Conservation (phyloP, 306 rosid genomes). For the Acacia confusa region DNA sequence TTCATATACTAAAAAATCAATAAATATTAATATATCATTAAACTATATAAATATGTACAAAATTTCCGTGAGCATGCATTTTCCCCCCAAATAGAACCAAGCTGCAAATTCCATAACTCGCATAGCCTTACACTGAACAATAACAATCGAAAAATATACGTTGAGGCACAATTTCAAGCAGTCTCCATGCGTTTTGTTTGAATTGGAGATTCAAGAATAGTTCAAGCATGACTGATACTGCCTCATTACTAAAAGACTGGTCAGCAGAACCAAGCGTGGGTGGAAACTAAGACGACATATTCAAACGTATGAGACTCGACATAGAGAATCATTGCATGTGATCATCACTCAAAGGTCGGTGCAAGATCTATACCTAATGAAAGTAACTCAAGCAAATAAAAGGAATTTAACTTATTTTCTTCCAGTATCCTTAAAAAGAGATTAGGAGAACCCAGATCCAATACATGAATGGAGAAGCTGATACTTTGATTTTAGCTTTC, state of each 20-base stretch:
- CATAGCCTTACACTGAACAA: neutral
- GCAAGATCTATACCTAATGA: neutral
- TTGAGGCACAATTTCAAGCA: neutral
- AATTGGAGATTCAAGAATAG: constrained; percentile 8
- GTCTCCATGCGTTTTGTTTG: neutral
- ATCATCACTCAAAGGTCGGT: neutral
- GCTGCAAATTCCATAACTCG: constrained; percentile 10
- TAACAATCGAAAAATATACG: neutral
- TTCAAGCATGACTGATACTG: neutral
- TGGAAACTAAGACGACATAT: neutral
- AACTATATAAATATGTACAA: neutral
- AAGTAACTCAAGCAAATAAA: neutral
- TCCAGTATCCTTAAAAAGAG: constrained; percentile 5
- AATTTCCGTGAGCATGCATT: neutral
- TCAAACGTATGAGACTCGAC: constrained; percentile 4
- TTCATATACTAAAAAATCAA: neutral
- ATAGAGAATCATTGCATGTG: neutral
- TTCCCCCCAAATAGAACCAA: constrained; percentile 4
- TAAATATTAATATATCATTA: neutral
- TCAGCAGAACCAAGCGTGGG: constrained; percentile 1
- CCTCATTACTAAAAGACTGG: neutral
- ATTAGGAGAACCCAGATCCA: constrained; percentile 42
- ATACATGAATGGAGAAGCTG: constrained; percentile 18
- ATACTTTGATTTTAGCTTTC: constrained; percentile 7
- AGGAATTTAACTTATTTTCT: constrained; percentile 7